Percentiles rank a stretch among this genome's conserved stretches.
phyloP scores from a whole-genome alignment of 179 eudicot species.

The Beta macrorhiza region DNA sequence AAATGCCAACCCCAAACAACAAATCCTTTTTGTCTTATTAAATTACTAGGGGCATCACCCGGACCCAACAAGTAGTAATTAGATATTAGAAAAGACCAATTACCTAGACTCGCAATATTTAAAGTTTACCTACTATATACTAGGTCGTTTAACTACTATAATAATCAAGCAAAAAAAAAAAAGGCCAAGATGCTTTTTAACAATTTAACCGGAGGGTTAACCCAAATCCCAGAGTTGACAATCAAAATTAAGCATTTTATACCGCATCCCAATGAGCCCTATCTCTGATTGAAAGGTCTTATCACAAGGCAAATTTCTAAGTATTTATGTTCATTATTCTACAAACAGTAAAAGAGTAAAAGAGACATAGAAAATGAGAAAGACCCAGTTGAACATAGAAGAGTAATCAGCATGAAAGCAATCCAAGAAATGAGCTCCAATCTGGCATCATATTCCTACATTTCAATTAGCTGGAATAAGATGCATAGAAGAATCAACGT shows the following conservation, averaged over 20 bases:
- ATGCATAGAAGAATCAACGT: conserved; percentile 27
- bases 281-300: not conserved
- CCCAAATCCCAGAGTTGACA: not conserved
- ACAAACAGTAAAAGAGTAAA: not conserved
- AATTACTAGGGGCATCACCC: too few relatives aligned
- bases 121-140: too few relatives aligned
- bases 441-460: not conserved
- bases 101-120: too few relatives aligned
- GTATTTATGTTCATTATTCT: not conserved
- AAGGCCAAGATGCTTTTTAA: too few relatives aligned
- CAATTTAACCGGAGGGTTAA: too few relatives aligned
- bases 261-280: not conserved
- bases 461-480: conserved; percentile 4
- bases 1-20: too few relatives aligned
- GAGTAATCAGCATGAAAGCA: not conserved
- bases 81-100: too few relatives aligned
- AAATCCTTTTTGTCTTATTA: too few relatives aligned
- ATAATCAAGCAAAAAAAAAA: not conserved
- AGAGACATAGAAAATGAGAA: not conserved
- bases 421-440: not conserved
- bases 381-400: not conserved
- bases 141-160: not conserved
- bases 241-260: not conserved
- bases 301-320: not conserved
- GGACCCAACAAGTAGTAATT: too few relatives aligned